These are phyloP conservation scores for Stagonosporopsis rhizophila DNA, from an alignment of 2,329 filamentous ascomycete species.

Conservation along the genomic window DNA sequence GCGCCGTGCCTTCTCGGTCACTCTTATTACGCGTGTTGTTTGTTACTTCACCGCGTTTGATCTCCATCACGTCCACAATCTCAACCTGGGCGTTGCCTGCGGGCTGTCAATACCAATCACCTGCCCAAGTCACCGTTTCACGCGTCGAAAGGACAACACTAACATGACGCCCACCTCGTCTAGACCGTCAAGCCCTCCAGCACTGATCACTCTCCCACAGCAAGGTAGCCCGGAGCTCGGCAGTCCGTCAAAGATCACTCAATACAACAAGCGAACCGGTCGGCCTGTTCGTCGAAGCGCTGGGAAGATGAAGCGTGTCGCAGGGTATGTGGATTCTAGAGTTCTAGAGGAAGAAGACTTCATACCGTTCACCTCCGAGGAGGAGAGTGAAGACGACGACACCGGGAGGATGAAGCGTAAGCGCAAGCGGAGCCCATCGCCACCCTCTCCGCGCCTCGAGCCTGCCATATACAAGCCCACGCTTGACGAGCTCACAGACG, in stretches of 20 bases:
- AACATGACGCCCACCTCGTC: constrained; percentile 16
- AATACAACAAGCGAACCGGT: constrained; percentile 51
- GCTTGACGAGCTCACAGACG: constrained; percentile 38
- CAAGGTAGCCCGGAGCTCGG: constrained; percentile 42
- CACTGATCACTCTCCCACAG: background rate
- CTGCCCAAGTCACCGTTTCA: constrained; percentile 8
- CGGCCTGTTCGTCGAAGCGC: constrained; percentile 53
- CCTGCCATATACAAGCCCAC: constrained; percentile 42
- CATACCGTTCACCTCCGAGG: constrained; percentile 29
- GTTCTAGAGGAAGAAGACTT: constrained; percentile 45
- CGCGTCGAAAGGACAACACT: constrained; percentile 9
- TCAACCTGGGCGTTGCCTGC: constrained; percentile 1
- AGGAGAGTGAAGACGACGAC: constrained; percentile 41
- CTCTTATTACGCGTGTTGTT: background rate
- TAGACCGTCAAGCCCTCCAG: background rate
- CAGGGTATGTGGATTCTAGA: constrained; percentile 52
- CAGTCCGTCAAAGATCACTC: constrained; percentile 34
- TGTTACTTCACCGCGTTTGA: background rate
- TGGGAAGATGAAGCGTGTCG: constrained; percentile 43
- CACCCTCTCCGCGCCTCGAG: constrained; percentile 44
- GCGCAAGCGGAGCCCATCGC: constrained; percentile 47
- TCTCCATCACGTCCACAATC: constrained; percentile 7
- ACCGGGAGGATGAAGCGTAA: constrained; percentile 35
- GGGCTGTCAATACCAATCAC: constrained; percentile 18
- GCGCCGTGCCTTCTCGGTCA: background rate